Base-by-base conservation (phyloP, 73 alveolate genomes). In the Paramecium octaurelia region DNA sequence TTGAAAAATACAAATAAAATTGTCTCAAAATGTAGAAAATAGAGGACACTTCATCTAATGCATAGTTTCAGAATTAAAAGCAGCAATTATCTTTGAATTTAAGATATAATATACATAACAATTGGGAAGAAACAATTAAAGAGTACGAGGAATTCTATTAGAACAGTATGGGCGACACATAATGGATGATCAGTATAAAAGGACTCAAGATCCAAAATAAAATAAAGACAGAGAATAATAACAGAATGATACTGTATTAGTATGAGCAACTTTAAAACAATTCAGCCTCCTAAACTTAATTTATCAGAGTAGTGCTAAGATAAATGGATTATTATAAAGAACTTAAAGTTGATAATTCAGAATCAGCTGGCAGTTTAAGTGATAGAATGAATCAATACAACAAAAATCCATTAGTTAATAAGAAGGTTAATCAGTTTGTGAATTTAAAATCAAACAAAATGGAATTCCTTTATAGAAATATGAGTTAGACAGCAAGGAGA, bases 281-380 rank as follows among this genome's bases (percentile, higher is more conserved):
- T 80, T 44, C 20, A 16, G 46, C 24, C 7, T 24, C 27, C 12
- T 24, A 18, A 44, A 80, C 91, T 24, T 48, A 80, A 43, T 80
- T 24, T 43, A 11, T 43, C 8, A 2, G 91, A 23, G 34, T 43
- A 10, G 43, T 21, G 20, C 34, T 12, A 21, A 80, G 34, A 7
- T 7, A 42, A 24, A 38, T 43, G 57, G 91, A 80, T 44, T 24
- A 24, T 21, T 80, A 80, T 80, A 10, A 27, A 20, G 91, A 80
- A n/a, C 4, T n/a, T 9, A 44, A 23, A 80, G 91, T 80, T 18
- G 91, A 80, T 46, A 80, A 80, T 80, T 43, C 76, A 3, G 91
- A 80, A 80, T 80, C 91, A 44, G 27, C 27, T 11, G 91, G 76
- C 11, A 23, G 75, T 48, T 31, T 77, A 42, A 77, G 90, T 40